Evolutionary conservation across 2,329 filamentous ascomycete species (phyloP).

Genomic region (Chrysoporthe cubensis): DNA sequence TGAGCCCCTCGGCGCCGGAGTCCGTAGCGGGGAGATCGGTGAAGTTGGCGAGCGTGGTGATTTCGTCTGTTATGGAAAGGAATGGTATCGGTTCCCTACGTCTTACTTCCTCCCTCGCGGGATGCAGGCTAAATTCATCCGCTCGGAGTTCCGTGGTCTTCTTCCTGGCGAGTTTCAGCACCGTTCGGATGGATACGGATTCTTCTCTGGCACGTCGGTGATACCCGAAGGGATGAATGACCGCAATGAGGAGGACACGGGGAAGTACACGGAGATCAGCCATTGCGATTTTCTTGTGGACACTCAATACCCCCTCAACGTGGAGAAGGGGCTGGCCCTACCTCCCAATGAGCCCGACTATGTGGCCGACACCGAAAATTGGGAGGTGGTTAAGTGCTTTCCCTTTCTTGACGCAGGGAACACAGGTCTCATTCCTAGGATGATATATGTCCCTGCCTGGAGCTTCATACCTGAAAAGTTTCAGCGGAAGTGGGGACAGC

Average conservation of each 20-base stretch:
- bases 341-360: conserved; percentile 81
- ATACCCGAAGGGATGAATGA: conserved; percentile 88
- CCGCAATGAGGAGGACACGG: conserved; percentile 80
- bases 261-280: conserved; percentile 81
- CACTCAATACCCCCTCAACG: conserved; percentile 71
- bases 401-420: conserved; percentile 79
- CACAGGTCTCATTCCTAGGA: conserved; percentile 74
- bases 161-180: conserved; percentile 90
- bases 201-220: conserved; percentile 84
- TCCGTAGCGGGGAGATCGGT: conserved; percentile 43
- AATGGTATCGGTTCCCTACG: conserved; percentile 97
- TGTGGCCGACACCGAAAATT: conserved; percentile 70
- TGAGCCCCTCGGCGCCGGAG: conserved; percentile 63
- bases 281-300: conserved; percentile 87
- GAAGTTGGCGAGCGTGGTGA: conserved; percentile 64
- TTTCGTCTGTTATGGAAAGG: conserved; percentile 87
- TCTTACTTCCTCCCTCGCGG: conserved; percentile 87
- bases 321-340: conserved; percentile 38
- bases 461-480: conserved; percentile 70
- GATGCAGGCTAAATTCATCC: conserved; percentile 86
- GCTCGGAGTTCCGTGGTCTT: conserved; percentile 85
- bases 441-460: conserved; percentile 80
- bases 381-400: conserved; percentile 77
- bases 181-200: conserved; percentile 67
- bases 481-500: conserved; percentile 80